These are phyloP conservation scores for Nitzschia sp. DNA, from an alignment of 108 stramenopile genomes.

Conservation along the genomic window DNA sequence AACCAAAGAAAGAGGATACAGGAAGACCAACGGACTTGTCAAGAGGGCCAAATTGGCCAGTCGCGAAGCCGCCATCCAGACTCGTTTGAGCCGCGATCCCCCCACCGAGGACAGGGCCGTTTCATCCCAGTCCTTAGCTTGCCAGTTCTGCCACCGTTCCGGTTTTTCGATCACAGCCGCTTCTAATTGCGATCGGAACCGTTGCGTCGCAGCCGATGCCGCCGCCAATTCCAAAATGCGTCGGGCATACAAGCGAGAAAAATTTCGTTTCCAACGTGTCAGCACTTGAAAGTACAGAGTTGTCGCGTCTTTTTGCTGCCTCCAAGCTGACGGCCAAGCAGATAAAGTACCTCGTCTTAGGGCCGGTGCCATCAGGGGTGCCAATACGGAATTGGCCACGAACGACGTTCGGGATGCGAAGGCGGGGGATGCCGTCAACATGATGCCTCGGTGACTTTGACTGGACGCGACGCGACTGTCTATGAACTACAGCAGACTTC, in stretches of 20 bases:
- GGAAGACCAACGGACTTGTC: conserved; percentile 40
- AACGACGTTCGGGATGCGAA: too few relatives aligned
- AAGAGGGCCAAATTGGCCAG: conserved; percentile 35
- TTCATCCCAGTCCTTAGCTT: conserved; percentile 50
- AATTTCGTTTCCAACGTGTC: conserved; percentile 40
- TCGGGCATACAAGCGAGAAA: conserved; percentile 68
- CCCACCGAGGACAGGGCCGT: conserved; percentile 56
- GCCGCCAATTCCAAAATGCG: conserved; percentile 55
- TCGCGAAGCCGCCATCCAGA: conserved; percentile 44
- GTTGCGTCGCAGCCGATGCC: conserved; percentile 24
- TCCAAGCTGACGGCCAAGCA: neutral
- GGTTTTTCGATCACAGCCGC: conserved; percentile 37
- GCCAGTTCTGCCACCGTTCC: conserved; percentile 45
- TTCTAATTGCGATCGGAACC: conserved; percentile 28
- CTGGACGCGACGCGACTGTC: too few relatives aligned
- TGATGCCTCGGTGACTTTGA: too few relatives aligned
- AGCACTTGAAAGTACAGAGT: conserved; percentile 15
- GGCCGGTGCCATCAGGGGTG: neutral
- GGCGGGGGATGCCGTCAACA: too few relatives aligned
- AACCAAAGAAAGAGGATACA: conserved; percentile 46
- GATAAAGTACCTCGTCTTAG: neutral
- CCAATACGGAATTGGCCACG: neutral
- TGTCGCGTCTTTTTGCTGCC: neutral
- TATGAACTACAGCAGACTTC: too few relatives aligned
- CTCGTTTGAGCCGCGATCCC: conserved; percentile 31